Base-by-base conservation (phyloP, 2,329 filamentous ascomycete genomes). In the Aurifilum marmelostoma region DNA sequence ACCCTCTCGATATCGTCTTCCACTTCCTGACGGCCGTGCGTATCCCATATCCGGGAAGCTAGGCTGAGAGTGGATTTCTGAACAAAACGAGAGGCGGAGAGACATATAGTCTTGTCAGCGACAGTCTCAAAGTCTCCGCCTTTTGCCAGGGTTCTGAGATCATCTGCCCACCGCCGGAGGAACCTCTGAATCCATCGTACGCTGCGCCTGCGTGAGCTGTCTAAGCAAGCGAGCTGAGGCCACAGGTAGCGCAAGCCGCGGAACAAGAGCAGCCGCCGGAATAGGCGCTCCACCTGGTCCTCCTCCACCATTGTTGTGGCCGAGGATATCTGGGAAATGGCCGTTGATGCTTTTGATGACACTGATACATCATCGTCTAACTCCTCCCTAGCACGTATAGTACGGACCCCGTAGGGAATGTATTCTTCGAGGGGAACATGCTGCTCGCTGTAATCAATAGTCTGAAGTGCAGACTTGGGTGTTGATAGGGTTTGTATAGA, bases 141-240 rank as follows among this genome's bases (percentile, higher is more conserved):
- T 29, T 24, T n/a, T n/a, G 66, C 62, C 2, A 39, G n/a, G 1
- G 18, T 3, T 6, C n/a, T 47, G 1, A 70, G 29, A 29, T 70
- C 68, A 12, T 63, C 62, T 6, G 66, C 63, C 21, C 54, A 70
- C 4, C 54, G 59, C 6, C 65, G 60, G 1, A 67, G 32, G 6
- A 69, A n/a, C 24, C 58, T 65, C n/a, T 62, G 61, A 1, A 68
- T 63, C 2, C 47, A 37, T 4, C 43, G 34, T 0, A 65, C 16
- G 8, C n/a, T 24, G 12, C 11, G 50, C 1, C 21, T 32, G 5
- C 61, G 43, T 12, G 68, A 70, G 27, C 29, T 60, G 21, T 32
- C 39, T 1, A 7, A 43, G 11, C 0, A 0, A 4, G 56, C 2
- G 6, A 70, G 11, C 27, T 70, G 68, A 1, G 66, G 68, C 68